Evolutionary conservation across 1,284 basidiomycete species (phyloP).

Genomic region (Limonomyces culmigenus): DNA sequence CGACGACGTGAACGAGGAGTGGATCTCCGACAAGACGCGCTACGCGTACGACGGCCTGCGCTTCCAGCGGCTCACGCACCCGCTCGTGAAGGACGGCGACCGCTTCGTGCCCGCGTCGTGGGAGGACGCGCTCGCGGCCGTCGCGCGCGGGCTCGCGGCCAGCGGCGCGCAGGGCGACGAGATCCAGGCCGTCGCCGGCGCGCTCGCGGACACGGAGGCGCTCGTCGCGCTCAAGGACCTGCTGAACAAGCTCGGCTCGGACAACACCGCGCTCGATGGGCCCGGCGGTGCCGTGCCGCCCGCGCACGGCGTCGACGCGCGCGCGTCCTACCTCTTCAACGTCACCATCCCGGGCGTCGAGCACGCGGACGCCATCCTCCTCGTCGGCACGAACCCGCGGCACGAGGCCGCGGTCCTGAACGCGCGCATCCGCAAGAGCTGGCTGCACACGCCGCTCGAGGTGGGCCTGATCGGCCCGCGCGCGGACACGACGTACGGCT

Average conservation of each 20-base stretch:
- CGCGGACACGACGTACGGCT: conserved; percentile 86
- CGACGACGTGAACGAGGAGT: conserved; percentile 99
- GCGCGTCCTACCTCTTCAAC: conserved; percentile 97
- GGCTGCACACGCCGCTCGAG: conserved; percentile 75
- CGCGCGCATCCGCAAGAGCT: conserved; percentile 91
- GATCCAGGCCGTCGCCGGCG: conserved; percentile 90
- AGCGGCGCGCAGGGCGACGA: conserved; percentile 88
- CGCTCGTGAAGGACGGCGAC: conserved; percentile 83
- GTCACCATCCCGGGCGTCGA: conserved; percentile 86
- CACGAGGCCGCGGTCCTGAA: conserved; percentile 97
- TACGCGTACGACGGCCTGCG: conserved; percentile 92
- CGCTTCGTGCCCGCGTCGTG: conserved; percentile 86
- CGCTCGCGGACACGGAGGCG: conserved; percentile 88
- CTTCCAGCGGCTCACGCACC: conserved; percentile 90
- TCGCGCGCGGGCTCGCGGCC: conserved; percentile 63
- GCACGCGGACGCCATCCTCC: conserved; percentile 82
- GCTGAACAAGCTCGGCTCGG: conserved; percentile 86
- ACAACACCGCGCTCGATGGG: conserved; percentile 82
- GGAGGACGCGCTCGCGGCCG: conserved; percentile 78
- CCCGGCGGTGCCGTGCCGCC: conserved; percentile 49
- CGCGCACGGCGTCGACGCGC: conserved; percentile 75
- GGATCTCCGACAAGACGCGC: conserved; percentile 99
- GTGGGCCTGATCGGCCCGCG: conserved; percentile 86
- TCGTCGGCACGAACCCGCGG: conserved; percentile 93
- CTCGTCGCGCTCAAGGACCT: conserved; percentile 92